A percentile compares a stretch with the other conserved stretches of the same genome.
Evolutionary conservation across 2,329 filamentous ascomycete genomes (phyloP).

Genomic region (Sporothrix curviconia): DNA sequence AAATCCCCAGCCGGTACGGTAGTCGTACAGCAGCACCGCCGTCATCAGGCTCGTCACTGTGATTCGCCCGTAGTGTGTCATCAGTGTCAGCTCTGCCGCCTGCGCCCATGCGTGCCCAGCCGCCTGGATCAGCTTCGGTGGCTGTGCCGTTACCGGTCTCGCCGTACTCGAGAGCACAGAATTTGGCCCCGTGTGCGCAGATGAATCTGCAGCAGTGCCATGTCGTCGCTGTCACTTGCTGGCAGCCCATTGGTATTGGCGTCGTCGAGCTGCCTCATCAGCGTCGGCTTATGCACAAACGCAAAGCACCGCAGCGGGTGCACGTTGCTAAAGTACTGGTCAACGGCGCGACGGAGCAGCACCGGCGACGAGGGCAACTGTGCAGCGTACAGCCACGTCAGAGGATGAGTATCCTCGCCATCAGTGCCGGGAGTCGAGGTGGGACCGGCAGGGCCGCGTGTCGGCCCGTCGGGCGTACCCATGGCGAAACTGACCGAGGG

Average conservation of each 20-base stretch:
- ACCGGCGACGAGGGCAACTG: constrained; percentile 9
- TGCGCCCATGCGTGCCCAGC: constrained; percentile 13
- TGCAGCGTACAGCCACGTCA: constrained; percentile 12
- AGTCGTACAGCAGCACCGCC: constrained; percentile 15
- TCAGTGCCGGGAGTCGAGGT: not conserved
- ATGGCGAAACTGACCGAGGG: not conserved
- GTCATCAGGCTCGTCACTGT: constrained; percentile 10
- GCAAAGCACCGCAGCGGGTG: constrained; percentile 21
- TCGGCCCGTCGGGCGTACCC: not conserved
- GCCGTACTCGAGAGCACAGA: constrained; percentile 8
- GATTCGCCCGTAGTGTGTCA: constrained; percentile 11
- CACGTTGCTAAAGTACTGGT: constrained; percentile 22
- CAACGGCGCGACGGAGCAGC: constrained; percentile 10
- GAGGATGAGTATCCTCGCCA: no score
- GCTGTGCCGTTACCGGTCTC: not conserved
- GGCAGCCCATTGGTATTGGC: not conserved
- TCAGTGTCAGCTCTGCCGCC: constrained; percentile 4
- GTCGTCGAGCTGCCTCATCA: constrained; percentile 19
- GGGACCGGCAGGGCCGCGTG: no score
- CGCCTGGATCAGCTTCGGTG: not conserved
- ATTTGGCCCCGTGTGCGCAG: constrained; percentile 29
- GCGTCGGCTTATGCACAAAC: constrained; percentile 22
- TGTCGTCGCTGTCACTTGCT: constrained; percentile 19
- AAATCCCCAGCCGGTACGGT: constrained; percentile 12
- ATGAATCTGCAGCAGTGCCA: constrained; percentile 4